Conservation (phyloP, 192 early-diverging fungal species). For the Spizellomyces sp. region DNA sequence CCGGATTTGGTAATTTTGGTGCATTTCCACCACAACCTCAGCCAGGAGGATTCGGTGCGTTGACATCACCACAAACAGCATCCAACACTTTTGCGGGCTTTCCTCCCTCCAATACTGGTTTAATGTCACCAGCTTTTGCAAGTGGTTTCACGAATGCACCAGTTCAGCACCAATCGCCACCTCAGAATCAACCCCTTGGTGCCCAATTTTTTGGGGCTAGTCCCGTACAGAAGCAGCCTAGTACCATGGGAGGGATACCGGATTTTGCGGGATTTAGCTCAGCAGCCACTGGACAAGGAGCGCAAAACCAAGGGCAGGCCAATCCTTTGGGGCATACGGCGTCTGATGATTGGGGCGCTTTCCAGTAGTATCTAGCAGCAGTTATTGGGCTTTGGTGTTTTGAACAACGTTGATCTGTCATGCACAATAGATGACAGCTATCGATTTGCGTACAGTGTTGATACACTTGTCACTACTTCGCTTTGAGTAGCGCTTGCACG, state of each 20-base stretch:
- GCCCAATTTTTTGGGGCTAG: not conserved
- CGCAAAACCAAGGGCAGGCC: not conserved
- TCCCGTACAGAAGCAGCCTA: not conserved
- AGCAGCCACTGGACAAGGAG: conserved; percentile 6
- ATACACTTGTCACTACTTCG: too few species aligned
- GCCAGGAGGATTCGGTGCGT: too few species aligned
- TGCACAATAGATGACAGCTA: too few species aligned
- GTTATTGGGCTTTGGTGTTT: too few species aligned
- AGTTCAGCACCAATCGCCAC: not conserved
- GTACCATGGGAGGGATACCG: conserved; percentile 37
- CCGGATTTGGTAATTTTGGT: not conserved
- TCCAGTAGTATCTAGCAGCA: conserved; percentile 22
- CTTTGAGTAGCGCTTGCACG: too few species aligned
- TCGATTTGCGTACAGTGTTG: too few species aligned
- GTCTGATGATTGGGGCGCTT: conserved; percentile 43
- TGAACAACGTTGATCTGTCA: too few species aligned
- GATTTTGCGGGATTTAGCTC: conserved; percentile 37
- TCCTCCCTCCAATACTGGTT: too few species aligned
- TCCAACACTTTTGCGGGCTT: too few species aligned
- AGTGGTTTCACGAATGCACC: not conserved
- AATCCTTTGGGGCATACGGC: not conserved
- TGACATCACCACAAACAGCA: too few species aligned
- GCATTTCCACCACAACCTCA: conserved; percentile 5
- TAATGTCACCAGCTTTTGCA: too few species aligned
- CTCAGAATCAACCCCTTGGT: conserved; percentile 23